Evolutionary conservation across 768 basidiomycete genomes (phyloP), one percentile per base, ranked within the genome.

Genomic region (Panaeolus cyanescens): DNA sequence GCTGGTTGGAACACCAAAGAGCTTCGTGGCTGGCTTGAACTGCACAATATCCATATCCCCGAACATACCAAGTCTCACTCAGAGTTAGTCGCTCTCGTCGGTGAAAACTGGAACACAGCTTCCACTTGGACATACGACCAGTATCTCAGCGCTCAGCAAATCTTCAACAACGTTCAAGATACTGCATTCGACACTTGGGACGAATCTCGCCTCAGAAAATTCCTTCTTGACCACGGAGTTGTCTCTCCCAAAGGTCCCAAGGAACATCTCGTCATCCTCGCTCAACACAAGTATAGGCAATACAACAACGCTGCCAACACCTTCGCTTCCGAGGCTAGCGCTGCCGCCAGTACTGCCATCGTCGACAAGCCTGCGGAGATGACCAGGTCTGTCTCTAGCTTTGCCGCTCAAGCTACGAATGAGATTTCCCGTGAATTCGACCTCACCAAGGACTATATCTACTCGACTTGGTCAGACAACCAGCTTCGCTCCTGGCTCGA

Each of bases 401-500:
- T 80, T 1, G 78, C 75, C 13, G 77, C 85, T 0, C 82, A 85
- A 61, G 85, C 87, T 2, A 85, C 87, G 0, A 75, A 80, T 15
- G 80, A 82, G 2, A 84, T 79, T 9, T 73, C 72, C 7, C 76
- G 79, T 22, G 76, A 75, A 28, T 71, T 93, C 20, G 90, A 95
- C 63, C 85, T 91, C 61, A 73, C 87, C 31, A 92, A 88, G 71
- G 95, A 98, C 72, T 96, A 95, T 66, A 76, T 95, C 17, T 96
- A 91, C 73, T 93, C 91, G 0, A 85, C 90, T 0, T 97, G 96
- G 96, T 88, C 91, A 59, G 93, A 96, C 65, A 89, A 81, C 67
- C 81, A 82, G 64, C 74, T 98, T 53, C 80, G 89, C 55, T 74
- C 69, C 0, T 97, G 89, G 76, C 84, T 96, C 45, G 86, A 90